Evolutionary conservation across 176 grass and related monocot genomes (phyloP), one percentile per base, ranked within the genome.

Genomic region (Hordeum vulgare): DNA sequence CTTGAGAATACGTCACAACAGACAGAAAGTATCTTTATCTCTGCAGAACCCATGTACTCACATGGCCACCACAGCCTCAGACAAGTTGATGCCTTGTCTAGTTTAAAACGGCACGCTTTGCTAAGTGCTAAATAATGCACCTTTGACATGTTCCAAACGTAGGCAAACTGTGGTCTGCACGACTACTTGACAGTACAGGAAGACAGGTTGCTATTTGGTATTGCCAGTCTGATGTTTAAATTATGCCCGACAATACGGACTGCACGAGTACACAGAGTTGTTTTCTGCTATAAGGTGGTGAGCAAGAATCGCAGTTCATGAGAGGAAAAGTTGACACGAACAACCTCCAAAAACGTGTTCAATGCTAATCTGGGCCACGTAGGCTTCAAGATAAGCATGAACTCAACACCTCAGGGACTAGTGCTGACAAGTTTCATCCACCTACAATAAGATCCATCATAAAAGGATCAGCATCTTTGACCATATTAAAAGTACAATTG

Each of bases 301-400:
- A 26, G 23, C 29, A 71, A 31, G 66, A 63, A 64, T 74, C 74
- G 0, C 13, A 26, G 61, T 45, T 70, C 15, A 64, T 69, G 51
- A 78, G 26, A 59, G 10, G 51, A 59, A 70, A 21, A 20, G 36
- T 60, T 61, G 53, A 44, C 64, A 35, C 9, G 42, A 14, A 49
- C 28, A 35, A 33, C n/a, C 76, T 79, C 37, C 15, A 37, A 33
- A 44, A 61, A 77, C 27, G 42, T 51, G 71, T 53, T 53, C 71
- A 78, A 51, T 36, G 39, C 26, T 60, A 40, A 78, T 39, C 11
- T 60, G 33, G 36, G 21, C 74, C 31, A 76, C 6, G 51, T 76
- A 85, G 64, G 64, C 36, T 47, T 42, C 75, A 78, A 77, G 75
- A 77, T 72, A 80, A 80, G 15, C 37, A 77, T 77, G 25, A 61